These are phyloP conservation scores for Vachellia collinsii DNA, from an alignment of 306 rosid species.

Conservation along the genomic window DNA sequence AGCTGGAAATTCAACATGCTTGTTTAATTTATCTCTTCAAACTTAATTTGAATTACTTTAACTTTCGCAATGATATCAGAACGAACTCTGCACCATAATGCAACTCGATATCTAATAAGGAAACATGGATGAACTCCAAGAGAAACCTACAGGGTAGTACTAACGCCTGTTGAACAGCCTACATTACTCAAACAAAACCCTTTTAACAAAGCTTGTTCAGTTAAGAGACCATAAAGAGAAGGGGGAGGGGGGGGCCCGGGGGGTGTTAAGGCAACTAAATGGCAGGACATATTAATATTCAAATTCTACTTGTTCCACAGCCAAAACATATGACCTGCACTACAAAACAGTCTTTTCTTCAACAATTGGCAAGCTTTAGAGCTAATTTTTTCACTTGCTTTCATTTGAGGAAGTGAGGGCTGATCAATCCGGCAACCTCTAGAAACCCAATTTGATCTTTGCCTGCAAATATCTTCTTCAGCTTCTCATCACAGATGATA, in stretches of 20 bases:
- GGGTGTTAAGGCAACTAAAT: conserved; percentile 29
- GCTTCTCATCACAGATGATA: conserved; percentile 70
- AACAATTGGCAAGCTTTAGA: conserved; percentile 7
- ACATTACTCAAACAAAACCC: neutral
- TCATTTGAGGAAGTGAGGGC: conserved; percentile 68
- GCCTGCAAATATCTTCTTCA: conserved; percentile 69
- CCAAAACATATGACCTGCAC: conserved; percentile 33
- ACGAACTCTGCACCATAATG: neutral
- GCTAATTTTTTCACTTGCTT: conserved; percentile 12
- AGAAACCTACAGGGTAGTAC: neutral
- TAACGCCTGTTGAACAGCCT: neutral
- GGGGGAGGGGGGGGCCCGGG: fast-evolving
- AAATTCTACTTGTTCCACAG: conserved; percentile 3
- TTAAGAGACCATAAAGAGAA: neutral
- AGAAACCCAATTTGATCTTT: conserved; percentile 66
- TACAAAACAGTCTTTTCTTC: conserved; percentile 32
- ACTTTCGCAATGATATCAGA: neutral
- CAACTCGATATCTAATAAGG: neutral
- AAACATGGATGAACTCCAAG: neutral
- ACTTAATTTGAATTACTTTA: neutral
- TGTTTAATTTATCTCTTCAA: neutral
- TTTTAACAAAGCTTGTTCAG: conserved; percentile 13
- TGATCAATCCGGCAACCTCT: conserved; percentile 72
- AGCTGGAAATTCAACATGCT: neutral
- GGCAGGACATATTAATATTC: conserved; percentile 32